A percentile compares a stretch with the other conserved stretches of the same genome.
Evolutionary conservation across 345 rosid species (phyloP).

Genomic region (Pistacia integerrima): DNA sequence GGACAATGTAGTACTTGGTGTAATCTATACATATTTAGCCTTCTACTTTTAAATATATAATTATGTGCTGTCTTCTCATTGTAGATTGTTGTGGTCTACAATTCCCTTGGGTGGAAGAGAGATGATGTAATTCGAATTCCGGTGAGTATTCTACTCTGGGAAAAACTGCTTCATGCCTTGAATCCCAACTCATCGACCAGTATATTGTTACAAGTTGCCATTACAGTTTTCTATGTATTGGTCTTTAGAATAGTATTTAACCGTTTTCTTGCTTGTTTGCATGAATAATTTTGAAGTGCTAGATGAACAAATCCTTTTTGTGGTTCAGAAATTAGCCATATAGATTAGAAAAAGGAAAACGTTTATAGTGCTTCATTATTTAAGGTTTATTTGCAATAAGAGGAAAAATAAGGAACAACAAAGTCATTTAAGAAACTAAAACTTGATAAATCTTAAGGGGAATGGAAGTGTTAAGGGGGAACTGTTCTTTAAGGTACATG

Average conservation of each 20-base stretch:
- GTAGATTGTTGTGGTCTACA: slow-evolving; percentile 80
- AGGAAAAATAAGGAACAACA: too few species aligned
- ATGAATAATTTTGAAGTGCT: background rate
- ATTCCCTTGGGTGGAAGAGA: slow-evolving; percentile 96
- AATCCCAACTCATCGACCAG: background rate
- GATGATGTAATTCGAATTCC: slow-evolving; percentile 82
- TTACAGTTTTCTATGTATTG: background rate
- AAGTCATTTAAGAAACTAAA: too few species aligned
- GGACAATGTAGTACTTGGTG: slow-evolving; percentile 15
- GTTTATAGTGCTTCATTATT: too few species aligned
- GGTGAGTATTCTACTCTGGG: slow-evolving; percentile 45
- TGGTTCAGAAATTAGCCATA: too few species aligned
- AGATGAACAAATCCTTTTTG: background rate
- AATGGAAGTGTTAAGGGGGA: too few species aligned
- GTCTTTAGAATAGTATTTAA: background rate
- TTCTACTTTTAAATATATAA: slow-evolving; percentile 23
- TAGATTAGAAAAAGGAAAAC: too few species aligned
- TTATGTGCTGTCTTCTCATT: slow-evolving; percentile 24
- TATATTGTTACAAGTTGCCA: background rate
- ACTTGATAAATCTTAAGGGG: too few species aligned
- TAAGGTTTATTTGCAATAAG: too few species aligned
- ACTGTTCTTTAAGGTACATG: too few species aligned
- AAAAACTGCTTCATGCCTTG: slow-evolving; percentile 7
- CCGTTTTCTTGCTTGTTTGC: background rate
- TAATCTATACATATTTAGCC: slow-evolving; percentile 6